A percentile compares a stretch with the other conserved stretches of the same genome.
phyloP scores from a whole-genome alignment of 805 yeast species.

The Candida dajiaensis region DNA sequence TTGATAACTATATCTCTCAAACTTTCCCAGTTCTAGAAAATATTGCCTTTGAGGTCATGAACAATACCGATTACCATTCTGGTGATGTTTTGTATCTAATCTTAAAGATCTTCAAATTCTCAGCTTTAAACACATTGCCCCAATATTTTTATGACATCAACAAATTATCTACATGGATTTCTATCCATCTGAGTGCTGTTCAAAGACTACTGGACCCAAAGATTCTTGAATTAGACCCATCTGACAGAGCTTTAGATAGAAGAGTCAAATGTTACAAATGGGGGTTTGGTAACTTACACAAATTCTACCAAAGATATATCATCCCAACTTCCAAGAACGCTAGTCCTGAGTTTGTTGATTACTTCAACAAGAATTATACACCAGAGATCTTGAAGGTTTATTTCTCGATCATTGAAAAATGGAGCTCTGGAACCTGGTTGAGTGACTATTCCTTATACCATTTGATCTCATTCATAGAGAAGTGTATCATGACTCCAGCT shows the following conservation, averaged over 20 bases:
- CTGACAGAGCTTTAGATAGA: slow-evolving; percentile 39
- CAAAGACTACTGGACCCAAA: slow-evolving; percentile 49
- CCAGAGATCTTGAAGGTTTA: slow-evolving; percentile 67
- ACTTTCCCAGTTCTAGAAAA: slow-evolving; percentile 52
- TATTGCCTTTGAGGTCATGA: slow-evolving; percentile 39
- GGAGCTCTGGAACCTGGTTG: slow-evolving; percentile 53
- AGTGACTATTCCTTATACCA: slow-evolving; percentile 57
- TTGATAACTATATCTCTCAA: slow-evolving; percentile 41
- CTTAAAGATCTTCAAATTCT: slow-evolving; percentile 60
- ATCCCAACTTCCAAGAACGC: slow-evolving; percentile 28
- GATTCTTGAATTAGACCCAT: slow-evolving; percentile 40
- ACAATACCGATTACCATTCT: slow-evolving; percentile 27
- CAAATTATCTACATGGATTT: slow-evolving; percentile 52
- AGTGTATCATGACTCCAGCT: slow-evolving; percentile 47
- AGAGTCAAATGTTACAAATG: slow-evolving; percentile 80
- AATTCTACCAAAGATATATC: slow-evolving; percentile 60
- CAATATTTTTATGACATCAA: slow-evolving; percentile 35
- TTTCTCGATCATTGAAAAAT: slow-evolving; percentile 39
- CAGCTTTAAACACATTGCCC: slow-evolving; percentile 55
- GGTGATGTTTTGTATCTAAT: slow-evolving; percentile 52
- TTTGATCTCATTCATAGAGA: slow-evolving; percentile 59
- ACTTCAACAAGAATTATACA: slow-evolving; percentile 50
- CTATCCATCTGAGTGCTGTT: slow-evolving; percentile 55
- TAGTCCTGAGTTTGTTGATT: slow-evolving; percentile 45
- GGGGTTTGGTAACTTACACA: slow-evolving; percentile 74